Evolutionary conservation across 1,139 yeast species (phyloP).

Genomic region (Geotrichum cucujoidarum): DNA sequence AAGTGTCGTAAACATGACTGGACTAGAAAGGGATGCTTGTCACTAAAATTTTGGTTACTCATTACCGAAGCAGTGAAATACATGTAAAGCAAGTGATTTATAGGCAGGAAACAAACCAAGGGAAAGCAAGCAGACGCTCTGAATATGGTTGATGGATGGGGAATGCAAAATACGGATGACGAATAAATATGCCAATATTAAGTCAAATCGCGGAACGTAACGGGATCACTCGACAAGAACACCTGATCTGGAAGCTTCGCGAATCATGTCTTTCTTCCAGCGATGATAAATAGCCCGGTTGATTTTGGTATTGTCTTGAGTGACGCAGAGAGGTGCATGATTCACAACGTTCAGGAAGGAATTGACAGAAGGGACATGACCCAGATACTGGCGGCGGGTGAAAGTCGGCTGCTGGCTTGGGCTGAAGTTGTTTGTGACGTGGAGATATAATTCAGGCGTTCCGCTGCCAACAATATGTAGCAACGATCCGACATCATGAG

Average conservation of each 20-base stretch:
- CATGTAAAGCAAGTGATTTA: no score
- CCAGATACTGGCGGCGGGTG: constrained; percentile 13
- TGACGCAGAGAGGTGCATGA: constrained; percentile 18
- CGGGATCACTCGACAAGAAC: no score
- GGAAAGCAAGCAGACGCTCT: no score
- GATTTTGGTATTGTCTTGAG: constrained; percentile 12
- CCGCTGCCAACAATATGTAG: constrained; percentile 19
- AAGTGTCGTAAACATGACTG: no score
- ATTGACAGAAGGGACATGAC: constrained; percentile 12
- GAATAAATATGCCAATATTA: no score
- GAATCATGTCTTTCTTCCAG: constrained; percentile 19
- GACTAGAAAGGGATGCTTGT: no score
- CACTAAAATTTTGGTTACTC: no score
- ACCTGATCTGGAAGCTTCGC: constrained; percentile 6
- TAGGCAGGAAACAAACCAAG: no score
- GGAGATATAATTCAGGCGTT: constrained; percentile 13
- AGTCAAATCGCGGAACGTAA: no score
- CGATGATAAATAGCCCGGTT: constrained; percentile 16
- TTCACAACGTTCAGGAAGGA: constrained; percentile 13
- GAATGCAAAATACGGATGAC: no score
- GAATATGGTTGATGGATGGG: no score
- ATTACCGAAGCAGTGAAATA: no score
- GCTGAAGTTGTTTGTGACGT: constrained; percentile 13
- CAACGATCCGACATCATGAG: constrained; percentile 15
- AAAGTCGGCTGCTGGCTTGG: constrained; percentile 9